Evolutionary conservation across 2,329 filamentous ascomycete genomes (phyloP), one percentile per base, ranked within the genome.

Genomic region (Furcasterigmium sp.): DNA sequence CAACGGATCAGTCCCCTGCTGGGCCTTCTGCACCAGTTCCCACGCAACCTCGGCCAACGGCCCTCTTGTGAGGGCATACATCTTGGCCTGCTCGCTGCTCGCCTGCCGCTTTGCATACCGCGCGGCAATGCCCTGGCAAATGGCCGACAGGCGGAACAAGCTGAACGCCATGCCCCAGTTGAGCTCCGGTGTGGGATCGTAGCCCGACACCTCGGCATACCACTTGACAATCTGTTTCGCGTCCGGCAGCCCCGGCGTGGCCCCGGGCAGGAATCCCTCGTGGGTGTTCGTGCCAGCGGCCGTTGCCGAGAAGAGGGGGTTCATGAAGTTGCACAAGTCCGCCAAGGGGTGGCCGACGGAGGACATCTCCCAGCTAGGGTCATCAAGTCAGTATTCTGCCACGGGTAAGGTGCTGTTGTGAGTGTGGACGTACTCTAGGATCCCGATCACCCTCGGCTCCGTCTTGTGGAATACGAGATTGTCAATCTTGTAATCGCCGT

Each of bases 401-500:
- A n/a, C 41, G 14, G 11, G 36, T 26, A 7, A 8, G 2, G 18
- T 13, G 15, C 13, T 5, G 14, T 20, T 35, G 36, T 17, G 18
- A 26, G 25, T 14, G 6, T 41, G 18, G 9, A 67, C 77, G 60
- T 64, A 85, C 78, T 98, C 93, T 6, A 97, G 69, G 43, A 97
- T 90, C 4, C 91, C 93, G 64, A 97, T 91, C 11, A 97, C 91
- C 42, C 83, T 74, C 6, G 91, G 82, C 62, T 91, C 85, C 0
- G 87, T 91, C 67, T 87, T 86, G 69, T 96, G 88, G 63, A 95
- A 98, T 32, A 93, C 82, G 51, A 91, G 63, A 55, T 93, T 93
- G 62, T 93, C 87, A 57, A 91, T 95, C 72, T 97, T 98, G 72
- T 91, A 98, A 64, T 98, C 93, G 28, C 93, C 93, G 58, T 97